Evolutionary conservation across 352 stramenopile genomes (phyloP).

Genomic region (Globisporangium iwayamae): DNA sequence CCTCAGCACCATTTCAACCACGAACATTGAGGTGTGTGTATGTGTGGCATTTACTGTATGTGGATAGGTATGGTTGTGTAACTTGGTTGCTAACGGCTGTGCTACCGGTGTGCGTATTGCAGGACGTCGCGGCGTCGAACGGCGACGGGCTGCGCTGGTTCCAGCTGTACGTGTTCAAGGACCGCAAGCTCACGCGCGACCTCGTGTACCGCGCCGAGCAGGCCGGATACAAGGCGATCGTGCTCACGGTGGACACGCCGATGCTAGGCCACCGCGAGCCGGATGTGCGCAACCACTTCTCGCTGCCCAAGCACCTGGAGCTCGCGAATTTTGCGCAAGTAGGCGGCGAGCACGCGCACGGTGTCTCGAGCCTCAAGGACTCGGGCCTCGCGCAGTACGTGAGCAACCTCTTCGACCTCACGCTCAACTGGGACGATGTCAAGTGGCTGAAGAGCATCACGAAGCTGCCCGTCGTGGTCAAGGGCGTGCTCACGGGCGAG

Average conservation of each 20-base stretch:
- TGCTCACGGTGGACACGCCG: conserved; percentile 95
- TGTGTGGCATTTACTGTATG: not conserved
- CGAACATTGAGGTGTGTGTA: conserved; percentile 70
- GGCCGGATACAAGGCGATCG: conserved; percentile 94
- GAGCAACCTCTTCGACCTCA: conserved; percentile 90
- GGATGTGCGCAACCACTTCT: conserved; percentile 93
- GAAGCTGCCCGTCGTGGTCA: conserved; percentile 90
- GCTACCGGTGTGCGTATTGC: not conserved
- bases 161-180: conserved; percentile 97
- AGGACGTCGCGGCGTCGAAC: conserved; percentile 59
- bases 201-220: conserved; percentile 88
- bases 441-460: conserved; percentile 91
- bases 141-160: conserved; percentile 89
- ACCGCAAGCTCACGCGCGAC: conserved; percentile 88
- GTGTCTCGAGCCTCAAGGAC: conserved; percentile 47
- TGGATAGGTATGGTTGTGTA: not conserved
- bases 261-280: conserved; percentile 94
- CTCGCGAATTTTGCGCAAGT: conserved; percentile 42
- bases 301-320: conserved; percentile 68
- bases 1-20: conserved; percentile 92
- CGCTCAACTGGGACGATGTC: conserved; percentile 93
- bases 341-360: conserved; percentile 58
- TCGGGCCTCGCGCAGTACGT: conserved; percentile 52
- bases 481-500: conserved; percentile 92
- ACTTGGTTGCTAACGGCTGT: not conserved